Evolutionary conservation across 441 rosid genomes (phyloP).

Genomic region (Dalechampia spathulata): DNA sequence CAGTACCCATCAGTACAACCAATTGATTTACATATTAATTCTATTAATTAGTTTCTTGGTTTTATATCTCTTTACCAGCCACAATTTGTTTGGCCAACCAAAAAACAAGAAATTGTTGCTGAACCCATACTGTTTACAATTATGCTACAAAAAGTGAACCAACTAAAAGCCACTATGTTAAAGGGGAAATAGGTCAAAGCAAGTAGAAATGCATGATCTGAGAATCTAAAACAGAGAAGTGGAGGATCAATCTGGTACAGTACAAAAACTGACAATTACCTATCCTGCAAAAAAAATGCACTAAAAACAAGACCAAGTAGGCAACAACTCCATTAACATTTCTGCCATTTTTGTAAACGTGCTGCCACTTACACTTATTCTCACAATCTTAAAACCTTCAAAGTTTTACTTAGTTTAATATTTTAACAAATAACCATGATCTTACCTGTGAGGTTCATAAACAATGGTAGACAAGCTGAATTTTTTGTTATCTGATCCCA

Average conservation of each 20-base stretch:
- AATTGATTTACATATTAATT: too few species aligned
- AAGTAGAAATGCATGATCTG: background rate
- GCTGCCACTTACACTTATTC: background rate
- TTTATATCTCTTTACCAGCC: too few species aligned
- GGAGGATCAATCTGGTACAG: background rate
- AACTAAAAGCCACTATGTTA: background rate
- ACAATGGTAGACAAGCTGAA: constrained; percentile 78
- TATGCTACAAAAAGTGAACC: too few species aligned
- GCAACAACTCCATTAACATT: background rate
- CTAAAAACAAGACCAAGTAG: background rate
- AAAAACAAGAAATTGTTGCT: too few species aligned
- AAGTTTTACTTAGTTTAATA: background rate
- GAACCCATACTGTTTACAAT: too few species aligned
- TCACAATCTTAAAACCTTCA: background rate
- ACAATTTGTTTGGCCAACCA: too few species aligned
- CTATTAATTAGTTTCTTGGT: too few species aligned
- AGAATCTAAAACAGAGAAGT: background rate
- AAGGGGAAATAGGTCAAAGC: too few species aligned
- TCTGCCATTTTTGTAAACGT: background rate
- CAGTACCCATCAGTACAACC: too few species aligned
- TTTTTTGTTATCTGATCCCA: constrained; percentile 44
- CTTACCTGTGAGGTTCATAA: constrained; percentile 92
- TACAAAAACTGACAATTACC: background rate
- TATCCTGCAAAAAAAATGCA: background rate
- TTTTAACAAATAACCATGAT: background rate